Evolutionary conservation across 2,329 filamentous ascomycete species (phyloP), one percentile per base, ranked within the genome.

Genomic region (Phaeosphaeriaceae sp.): DNA sequence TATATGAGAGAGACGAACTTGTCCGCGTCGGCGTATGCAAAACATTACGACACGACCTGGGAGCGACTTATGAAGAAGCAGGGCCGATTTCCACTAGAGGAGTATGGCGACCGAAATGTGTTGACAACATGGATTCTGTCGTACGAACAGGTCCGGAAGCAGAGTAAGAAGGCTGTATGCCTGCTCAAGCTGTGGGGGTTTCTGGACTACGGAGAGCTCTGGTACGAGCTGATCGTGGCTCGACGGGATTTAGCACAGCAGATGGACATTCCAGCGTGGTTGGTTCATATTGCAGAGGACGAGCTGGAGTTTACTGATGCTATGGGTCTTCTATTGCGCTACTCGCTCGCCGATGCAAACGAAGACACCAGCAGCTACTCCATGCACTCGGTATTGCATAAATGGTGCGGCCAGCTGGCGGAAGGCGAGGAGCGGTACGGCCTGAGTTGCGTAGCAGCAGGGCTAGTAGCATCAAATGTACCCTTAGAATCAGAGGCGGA

Each of bases 31-130:
- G 23, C 23, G 11, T 26, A 26, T 26, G 3, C 3, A 2, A 26
- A 26, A 54, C 23, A 60, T 60, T 79, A 42, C 23, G 64, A 15
- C 38, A 68, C 8, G 77, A 81, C 52, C 32, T 72, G 43, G 52
- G 59, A 36, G 70, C 64, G 37, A 79, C 51, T 56, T 20, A 58
- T 57, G 40, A 54, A 77, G 16, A 68, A 73, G 2, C 43, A 64
- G 46, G 58, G 29, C 6, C 69, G 54, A 20, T 70, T 68, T 32
- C 20, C 55, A 35, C 52, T 74, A 0, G 33, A 46, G 15, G 56
- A 61, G 18, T 75, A 76, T 37, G 61, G 72, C 46, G 50, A 61
- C 12, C 42, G 51, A 7, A 61, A 37, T 26, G 36, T 69, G 32
- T 41, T 59, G 23, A 61, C 61, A 3, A 68, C 61, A 5, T 70